Conservation (phyloP, 768 basidiomycete species). For the Russula dissimulans region DNA sequence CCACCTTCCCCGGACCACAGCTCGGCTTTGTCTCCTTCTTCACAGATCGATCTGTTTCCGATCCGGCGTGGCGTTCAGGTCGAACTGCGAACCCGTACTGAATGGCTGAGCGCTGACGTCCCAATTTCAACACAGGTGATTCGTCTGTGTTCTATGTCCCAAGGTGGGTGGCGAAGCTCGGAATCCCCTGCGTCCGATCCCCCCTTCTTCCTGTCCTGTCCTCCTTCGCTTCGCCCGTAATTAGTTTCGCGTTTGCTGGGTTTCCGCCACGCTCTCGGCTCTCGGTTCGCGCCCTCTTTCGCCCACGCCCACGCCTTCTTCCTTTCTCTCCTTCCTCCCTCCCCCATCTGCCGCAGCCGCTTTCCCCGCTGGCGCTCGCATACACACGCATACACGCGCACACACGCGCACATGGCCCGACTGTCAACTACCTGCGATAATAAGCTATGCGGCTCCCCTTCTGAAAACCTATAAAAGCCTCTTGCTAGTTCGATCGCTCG, state of each 20-base stretch:
- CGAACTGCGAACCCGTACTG: conserved; percentile 1
- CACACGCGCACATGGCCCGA: background rate
- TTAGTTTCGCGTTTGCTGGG: conserved; percentile 2
- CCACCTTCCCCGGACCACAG: background rate
- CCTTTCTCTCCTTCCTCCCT: too few relatives aligned
- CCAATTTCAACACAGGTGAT: background rate
- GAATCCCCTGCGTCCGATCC: background rate
- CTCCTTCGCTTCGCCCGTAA: background rate
- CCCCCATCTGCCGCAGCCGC: conserved; percentile 14
- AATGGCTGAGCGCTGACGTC: conserved; percentile 3
- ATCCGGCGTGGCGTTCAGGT: conserved; percentile 8
- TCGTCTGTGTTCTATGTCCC: too few relatives aligned
- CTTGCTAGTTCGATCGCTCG: background rate
- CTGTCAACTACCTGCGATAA: background rate
- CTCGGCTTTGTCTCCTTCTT: background rate
- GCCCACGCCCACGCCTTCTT: background rate
- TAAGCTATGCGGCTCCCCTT: background rate
- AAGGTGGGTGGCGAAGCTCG: too few relatives aligned
- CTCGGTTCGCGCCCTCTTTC: conserved; percentile 11
- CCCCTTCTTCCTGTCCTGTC: background rate
- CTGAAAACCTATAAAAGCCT: conserved; percentile 3
- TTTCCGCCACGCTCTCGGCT: background rate
- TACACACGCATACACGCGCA: background rate
- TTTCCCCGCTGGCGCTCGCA: conserved; percentile 11
- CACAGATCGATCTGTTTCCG: conserved; percentile 5